Evolutionary conservation across 306 rosid species (phyloP).

Genomic region (Lathyrus sativus): DNA sequence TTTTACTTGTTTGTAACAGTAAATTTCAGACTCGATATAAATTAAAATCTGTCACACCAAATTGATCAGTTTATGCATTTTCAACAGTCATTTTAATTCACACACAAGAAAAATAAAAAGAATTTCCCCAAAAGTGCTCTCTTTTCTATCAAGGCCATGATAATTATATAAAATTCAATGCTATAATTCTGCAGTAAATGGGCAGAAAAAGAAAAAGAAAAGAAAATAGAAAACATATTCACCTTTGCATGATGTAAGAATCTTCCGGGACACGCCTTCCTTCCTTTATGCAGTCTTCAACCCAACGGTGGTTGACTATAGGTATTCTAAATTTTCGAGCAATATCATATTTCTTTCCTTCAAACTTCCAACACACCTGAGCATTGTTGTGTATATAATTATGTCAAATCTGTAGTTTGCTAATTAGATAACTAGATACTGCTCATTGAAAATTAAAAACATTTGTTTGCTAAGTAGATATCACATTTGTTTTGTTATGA

Average conservation of each 20-base stretch:
- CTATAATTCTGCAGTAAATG: conserved; percentile 3
- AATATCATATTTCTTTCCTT: conserved; percentile 66
- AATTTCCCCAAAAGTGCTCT: background rate
- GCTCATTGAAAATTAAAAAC: background rate
- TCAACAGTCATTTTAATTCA: conserved; percentile 17
- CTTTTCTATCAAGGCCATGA: background rate
- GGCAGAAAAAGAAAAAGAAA: too few species aligned
- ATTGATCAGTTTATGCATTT: conserved; percentile 15
- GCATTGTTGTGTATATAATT: background rate
- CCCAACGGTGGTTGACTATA: conserved; percentile 78
- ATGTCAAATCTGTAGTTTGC: background rate
- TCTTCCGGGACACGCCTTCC: conserved; percentile 70
- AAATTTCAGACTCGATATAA: background rate
- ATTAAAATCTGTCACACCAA: background rate
- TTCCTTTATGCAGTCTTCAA: conserved; percentile 81
- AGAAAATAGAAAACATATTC: background rate
- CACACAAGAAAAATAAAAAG: background rate
- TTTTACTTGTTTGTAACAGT: conserved; percentile 9
- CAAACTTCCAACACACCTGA: conserved; percentile 77
- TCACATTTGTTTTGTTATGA: too few species aligned
- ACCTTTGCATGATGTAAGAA: conserved; percentile 70
- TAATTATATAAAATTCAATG: background rate
- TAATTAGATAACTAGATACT: background rate
- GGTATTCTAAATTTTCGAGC: conserved; percentile 53
- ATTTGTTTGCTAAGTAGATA: background rate